These are phyloP conservation scores for Exophiala oligosperma DNA, from an alignment of 2,329 filamentous ascomycete species.

Conservation along the genomic window DNA sequence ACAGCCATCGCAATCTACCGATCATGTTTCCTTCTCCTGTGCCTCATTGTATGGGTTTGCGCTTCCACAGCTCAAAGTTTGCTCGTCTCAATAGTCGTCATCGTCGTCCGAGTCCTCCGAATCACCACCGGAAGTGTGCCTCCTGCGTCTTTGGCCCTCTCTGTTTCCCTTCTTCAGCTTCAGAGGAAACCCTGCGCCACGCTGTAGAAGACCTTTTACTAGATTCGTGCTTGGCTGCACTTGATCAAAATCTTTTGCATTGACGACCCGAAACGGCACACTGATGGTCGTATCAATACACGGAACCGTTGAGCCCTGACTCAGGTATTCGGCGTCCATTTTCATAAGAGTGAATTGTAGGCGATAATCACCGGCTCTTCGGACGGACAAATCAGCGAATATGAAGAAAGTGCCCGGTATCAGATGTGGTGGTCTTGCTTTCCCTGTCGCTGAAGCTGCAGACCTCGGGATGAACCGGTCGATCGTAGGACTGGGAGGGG, in stretches of 20 bases:
- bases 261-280: constrained; percentile 28
- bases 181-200: constrained; percentile 29
- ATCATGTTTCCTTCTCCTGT: too few relatives aligned
- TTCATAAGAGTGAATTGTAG: constrained; percentile 49
- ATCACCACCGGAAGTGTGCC: constrained; percentile 16
- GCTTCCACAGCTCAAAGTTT: too few relatives aligned
- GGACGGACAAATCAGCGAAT: constrained; percentile 49
- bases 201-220: constrained; percentile 28
- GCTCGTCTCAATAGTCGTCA: not conserved
- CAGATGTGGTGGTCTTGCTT: constrained; percentile 10
- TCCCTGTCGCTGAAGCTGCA: not conserved
- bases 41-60: too few relatives aligned
- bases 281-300: constrained; percentile 18
- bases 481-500: constrained; percentile 19
- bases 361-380: constrained; percentile 45
- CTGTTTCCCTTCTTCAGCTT: constrained; percentile 30
- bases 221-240: constrained; percentile 30
- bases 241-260: constrained; percentile 32
- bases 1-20: too few relatives aligned
- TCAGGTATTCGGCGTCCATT: constrained; percentile 18
- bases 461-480: not conserved
- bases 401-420: constrained; percentile 48
- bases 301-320: constrained; percentile 16
- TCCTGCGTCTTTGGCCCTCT: constrained; percentile 24
- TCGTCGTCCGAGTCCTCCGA: constrained; percentile 19